phyloP scores from a whole-genome alignment of 129 eudicot genomes.

The Helianthus annuus region DNA sequence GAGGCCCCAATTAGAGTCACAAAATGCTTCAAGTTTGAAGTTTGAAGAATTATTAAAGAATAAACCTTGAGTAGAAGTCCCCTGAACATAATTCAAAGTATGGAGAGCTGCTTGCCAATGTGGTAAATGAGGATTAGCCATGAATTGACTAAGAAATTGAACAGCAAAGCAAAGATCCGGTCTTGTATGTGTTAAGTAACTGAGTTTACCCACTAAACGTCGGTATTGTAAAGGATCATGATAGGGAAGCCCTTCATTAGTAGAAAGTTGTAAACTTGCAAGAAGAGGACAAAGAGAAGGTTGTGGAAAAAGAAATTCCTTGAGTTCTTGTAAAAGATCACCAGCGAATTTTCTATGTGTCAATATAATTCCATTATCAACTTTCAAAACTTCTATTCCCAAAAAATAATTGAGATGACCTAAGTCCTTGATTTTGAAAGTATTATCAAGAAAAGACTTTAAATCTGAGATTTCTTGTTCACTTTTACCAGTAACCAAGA shows the following conservation, averaged over 20 bases:
- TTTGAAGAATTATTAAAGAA: not conserved
- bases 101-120: not conserved
- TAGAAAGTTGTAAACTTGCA: not conserved
- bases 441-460: too few relatives aligned
- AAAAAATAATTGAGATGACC: too few relatives aligned
- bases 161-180: not conserved
- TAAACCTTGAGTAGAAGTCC: not conserved
- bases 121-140: not conserved
- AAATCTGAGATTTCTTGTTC: not conserved
- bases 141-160: not conserved
- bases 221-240: not conserved
- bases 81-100: not conserved
- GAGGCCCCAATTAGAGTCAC: slow-evolving; percentile 4
- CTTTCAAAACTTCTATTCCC: too few relatives aligned
- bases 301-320: not conserved
- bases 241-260: not conserved
- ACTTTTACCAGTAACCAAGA: not conserved
- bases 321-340: not conserved
- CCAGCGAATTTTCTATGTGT: not conserved
- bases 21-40: not conserved
- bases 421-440: too few relatives aligned
- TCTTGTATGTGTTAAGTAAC: not conserved
- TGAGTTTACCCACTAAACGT: not conserved
- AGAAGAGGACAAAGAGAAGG: not conserved
- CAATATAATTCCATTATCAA: not conserved